Evolutionary conservation across 345 rosid genomes (phyloP).

Genomic region (Eucalyptus tenuipes): DNA sequence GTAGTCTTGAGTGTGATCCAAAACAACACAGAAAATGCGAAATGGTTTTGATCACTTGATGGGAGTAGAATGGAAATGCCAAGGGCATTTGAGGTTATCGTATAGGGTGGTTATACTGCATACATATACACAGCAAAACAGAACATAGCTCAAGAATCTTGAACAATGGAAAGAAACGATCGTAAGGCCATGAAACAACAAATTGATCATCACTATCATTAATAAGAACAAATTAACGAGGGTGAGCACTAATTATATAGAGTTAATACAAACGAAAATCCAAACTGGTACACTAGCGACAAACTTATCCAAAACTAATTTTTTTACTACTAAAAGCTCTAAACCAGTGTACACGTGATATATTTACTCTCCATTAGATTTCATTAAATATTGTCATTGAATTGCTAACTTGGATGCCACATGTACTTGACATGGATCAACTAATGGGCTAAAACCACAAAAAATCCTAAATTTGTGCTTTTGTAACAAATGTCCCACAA

Average conservation of each 20-base stretch:
- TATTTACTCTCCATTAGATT: no score
- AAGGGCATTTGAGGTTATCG: no score
- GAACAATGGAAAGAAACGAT: neutral
- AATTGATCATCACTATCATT: neutral
- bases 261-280: no score
- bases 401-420: no score
- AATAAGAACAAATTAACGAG: neutral
- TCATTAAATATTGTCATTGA: no score
- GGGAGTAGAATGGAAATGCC: neutral
- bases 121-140: neutral
- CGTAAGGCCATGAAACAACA: neutral
- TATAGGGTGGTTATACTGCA: neutral
- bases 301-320: neutral
- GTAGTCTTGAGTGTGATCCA: neutral
- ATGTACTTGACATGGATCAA: no score
- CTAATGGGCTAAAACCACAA: no score
- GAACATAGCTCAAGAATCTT: neutral
- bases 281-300: neutral
- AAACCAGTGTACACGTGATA: no score
- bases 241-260: neutral
- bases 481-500: accelerated
- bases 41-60: neutral
- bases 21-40: neutral
- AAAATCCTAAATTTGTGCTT: no score
- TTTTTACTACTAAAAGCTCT: no score